phyloP scores from a whole-genome alignment of 441 rosid genomes.

The Sinapis alba region DNA sequence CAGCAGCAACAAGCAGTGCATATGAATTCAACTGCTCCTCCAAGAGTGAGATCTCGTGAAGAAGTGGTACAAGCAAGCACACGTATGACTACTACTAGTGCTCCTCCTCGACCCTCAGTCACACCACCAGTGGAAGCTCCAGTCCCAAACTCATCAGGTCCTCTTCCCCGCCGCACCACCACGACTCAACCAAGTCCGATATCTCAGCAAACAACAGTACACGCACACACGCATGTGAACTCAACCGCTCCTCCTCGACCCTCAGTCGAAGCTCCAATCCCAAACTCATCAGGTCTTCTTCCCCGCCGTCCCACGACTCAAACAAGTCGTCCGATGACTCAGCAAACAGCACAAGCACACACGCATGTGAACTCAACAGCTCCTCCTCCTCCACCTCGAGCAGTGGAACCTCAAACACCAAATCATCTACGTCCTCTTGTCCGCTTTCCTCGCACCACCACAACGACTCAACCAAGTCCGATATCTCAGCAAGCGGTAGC shows the following conservation, averaged over 20 bases:
- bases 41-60: slow-evolving; percentile 14
- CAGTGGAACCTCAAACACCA: background rate
- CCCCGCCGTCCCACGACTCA: background rate
- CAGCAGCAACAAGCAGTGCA: slow-evolving; percentile 35
- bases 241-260: slow-evolving; percentile 2
- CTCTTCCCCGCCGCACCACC: background rate
- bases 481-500: background rate
- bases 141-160: background rate
- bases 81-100: background rate
- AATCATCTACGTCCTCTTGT: background rate
- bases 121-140: background rate
- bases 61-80: background rate
- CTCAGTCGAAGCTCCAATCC: background rate
- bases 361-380: slow-evolving; percentile 36
- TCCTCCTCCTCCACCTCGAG: slow-evolving; percentile 26
- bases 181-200: slow-evolving; percentile 1
- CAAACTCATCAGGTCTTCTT: background rate
- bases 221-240: background rate
- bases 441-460: background rate
- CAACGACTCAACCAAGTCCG: background rate
- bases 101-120: slow-evolving; percentile 3
- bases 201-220: background rate
- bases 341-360: slow-evolving; percentile 36
- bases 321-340: background rate
- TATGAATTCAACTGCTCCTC: background rate